Evolutionary conservation across 768 basidiomycete species (phyloP).

Genomic region (Pisolithus tinctorius): DNA sequence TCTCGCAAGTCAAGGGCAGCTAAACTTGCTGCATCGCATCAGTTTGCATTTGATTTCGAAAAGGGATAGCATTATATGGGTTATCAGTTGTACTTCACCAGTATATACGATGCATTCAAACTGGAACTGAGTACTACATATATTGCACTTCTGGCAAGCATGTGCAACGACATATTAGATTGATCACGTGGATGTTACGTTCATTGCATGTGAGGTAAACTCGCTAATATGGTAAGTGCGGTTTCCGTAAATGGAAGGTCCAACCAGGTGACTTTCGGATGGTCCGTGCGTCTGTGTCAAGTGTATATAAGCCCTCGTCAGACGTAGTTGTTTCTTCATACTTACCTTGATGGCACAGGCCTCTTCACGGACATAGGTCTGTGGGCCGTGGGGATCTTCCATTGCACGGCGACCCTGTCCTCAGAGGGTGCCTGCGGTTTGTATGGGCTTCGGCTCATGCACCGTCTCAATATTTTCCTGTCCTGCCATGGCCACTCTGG

Average conservation of each 20-base stretch:
- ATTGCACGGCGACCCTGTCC: slow-evolving; percentile 55
- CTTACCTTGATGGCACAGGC: slow-evolving; percentile 61
- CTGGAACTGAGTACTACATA: neutral
- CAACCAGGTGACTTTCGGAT: neutral
- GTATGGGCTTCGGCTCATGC: slow-evolving; percentile 65
- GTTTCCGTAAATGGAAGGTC: neutral
- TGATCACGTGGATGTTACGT: too few relatives aligned
- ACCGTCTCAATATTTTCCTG: slow-evolving; percentile 78
- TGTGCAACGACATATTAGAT: neutral
- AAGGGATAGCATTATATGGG: too few relatives aligned
- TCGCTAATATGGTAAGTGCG: neutral
- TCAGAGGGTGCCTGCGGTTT: slow-evolving; percentile 38
- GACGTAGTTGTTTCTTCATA: slow-evolving; percentile 27
- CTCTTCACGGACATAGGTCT: slow-evolving; percentile 49
- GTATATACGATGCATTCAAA: neutral
- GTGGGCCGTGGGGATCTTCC: slow-evolving; percentile 47
- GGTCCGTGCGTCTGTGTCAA: slow-evolving; percentile 18
- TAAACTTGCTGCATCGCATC: neutral
- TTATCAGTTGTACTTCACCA: too few relatives aligned
- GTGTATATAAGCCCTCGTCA: slow-evolving; percentile 8
- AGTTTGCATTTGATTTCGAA: too few relatives aligned
- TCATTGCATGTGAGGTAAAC: too few relatives aligned
- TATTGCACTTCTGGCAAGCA: neutral
- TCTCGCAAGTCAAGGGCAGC: neutral
- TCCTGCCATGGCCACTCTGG: slow-evolving; percentile 55